phyloP scores from a whole-genome alignment of 208 protist species.

The Wallacemonas sp. region DNA sequence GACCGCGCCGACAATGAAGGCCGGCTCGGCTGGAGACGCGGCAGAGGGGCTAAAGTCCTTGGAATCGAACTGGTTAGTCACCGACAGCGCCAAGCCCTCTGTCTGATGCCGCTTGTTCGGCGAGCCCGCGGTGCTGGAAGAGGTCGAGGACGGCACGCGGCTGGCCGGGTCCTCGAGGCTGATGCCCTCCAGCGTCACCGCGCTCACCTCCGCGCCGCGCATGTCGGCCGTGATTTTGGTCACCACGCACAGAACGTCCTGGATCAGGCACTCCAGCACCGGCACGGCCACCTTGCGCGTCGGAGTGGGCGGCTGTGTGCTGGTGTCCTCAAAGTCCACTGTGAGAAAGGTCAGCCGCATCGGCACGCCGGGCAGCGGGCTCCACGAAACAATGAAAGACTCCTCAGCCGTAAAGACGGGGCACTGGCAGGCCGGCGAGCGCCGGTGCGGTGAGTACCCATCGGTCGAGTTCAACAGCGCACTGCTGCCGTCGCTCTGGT shows the following conservation, averaged over 20 bases:
- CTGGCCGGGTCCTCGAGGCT: slow-evolving; percentile 5
- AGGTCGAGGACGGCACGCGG: background rate
- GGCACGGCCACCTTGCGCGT: slow-evolving; percentile 31
- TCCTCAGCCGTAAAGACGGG: slow-evolving; percentile 9
- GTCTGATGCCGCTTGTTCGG: background rate
- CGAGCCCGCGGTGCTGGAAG: background rate
- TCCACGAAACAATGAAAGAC: slow-evolving; percentile 40
- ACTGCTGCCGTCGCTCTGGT: background rate
- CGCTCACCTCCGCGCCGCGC: slow-evolving; percentile 29
- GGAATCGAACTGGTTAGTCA: no score
- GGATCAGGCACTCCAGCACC: slow-evolving; percentile 66
- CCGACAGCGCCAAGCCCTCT: no score
- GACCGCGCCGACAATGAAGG: background rate
- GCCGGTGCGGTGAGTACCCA: background rate
- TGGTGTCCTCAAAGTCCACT: slow-evolving; percentile 22
- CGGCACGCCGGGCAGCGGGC: slow-evolving; percentile 37
- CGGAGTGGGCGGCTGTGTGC: background rate
- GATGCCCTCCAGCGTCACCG: slow-evolving; percentile 58
- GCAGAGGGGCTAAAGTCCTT: no score
- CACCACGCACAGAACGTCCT: slow-evolving; percentile 62
- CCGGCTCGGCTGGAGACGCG: background rate
- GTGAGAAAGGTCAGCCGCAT: slow-evolving; percentile 64
- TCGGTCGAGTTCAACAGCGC: background rate
- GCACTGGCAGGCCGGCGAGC: background rate
- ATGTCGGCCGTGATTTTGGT: slow-evolving; percentile 21